These are phyloP conservation scores for Chlamydomonas sp. DNA, from an alignment of 139 green algal genomes.

Conservation along the genomic window DNA sequence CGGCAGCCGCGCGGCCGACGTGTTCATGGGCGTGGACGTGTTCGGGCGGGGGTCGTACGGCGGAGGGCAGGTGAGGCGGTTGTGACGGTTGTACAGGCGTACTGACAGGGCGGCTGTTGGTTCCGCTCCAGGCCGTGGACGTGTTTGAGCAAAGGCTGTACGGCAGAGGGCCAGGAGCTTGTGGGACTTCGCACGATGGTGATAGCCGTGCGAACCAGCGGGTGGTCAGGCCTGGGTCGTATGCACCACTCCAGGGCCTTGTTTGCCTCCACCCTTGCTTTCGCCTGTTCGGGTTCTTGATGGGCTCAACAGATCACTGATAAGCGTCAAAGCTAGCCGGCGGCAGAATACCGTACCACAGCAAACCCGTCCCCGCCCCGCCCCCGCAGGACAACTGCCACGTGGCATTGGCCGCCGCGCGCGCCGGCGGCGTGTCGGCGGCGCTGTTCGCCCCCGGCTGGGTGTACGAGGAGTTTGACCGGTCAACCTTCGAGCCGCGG, in stretches of 20 bases:
- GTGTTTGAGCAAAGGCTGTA: background rate
- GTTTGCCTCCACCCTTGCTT: background rate
- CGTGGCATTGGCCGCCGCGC: conserved; percentile 34
- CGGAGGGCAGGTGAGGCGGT: conserved; percentile 57
- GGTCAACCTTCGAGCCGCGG: conserved; percentile 22
- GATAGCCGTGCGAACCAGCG: too few species aligned
- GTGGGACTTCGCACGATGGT: background rate
- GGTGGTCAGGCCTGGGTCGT: too few species aligned
- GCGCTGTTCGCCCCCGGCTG: conserved; percentile 74
- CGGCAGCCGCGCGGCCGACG: conserved; percentile 57
- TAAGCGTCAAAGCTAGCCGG: background rate
- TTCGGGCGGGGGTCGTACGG: conserved; percentile 76
- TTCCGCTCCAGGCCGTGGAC: background rate
- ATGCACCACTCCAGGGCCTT: too few species aligned
- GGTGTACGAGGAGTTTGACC: conserved; percentile 61
- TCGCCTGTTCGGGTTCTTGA: background rate
- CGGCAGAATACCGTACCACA: too few species aligned
- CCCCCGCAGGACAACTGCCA: conserved; percentile 32
- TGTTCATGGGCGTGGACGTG: conserved; percentile 88
- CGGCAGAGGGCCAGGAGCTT: background rate
- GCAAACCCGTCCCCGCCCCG: too few species aligned
- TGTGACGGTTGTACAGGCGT: too few species aligned
- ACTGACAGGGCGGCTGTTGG: background rate
- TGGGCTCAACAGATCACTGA: background rate
- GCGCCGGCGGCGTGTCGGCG: conserved; percentile 46